Conservation (phyloP, 2,329 filamentous ascomycete species). For the Pochonia chlamydosporia region DNA sequence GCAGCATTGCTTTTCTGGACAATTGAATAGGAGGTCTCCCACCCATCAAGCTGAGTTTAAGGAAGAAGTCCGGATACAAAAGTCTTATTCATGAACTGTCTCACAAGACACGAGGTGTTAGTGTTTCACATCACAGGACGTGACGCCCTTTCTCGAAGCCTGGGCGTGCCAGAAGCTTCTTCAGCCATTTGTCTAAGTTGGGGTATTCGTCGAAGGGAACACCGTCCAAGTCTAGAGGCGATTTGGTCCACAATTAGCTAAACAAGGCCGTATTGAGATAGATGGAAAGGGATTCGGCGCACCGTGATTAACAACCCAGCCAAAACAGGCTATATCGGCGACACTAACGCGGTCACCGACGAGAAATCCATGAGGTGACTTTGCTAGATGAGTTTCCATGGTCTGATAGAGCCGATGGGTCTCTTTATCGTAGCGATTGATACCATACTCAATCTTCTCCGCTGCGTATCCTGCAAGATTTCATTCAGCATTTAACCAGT, state of each 20-base stretch:
- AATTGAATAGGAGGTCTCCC: no score
- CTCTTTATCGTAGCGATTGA: slow-evolving; percentile 73
- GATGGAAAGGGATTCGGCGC: slow-evolving; percentile 9
- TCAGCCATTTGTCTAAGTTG: slow-evolving; percentile 68
- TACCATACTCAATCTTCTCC: slow-evolving; percentile 69
- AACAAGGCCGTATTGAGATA: no score
- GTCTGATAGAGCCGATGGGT: slow-evolving; percentile 71
- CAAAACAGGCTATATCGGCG: slow-evolving; percentile 71
- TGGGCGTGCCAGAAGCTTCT: slow-evolving; percentile 62
- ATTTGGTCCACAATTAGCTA: background rate
- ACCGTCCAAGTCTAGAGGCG: slow-evolving; percentile 25
- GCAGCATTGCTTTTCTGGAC: no score
- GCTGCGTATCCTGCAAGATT: slow-evolving; percentile 41
- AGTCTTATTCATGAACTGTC: no score
- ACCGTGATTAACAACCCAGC: slow-evolving; percentile 34
- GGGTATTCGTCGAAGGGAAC: slow-evolving; percentile 69
- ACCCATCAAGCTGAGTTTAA: no score
- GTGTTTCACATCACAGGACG: slow-evolving; percentile 48
- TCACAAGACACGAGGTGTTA: no score
- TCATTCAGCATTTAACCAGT: background rate
- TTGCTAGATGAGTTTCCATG: slow-evolving; percentile 60
- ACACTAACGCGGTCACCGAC: slow-evolving; percentile 62
- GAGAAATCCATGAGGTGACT: slow-evolving; percentile 38
- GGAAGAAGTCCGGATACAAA: no score
- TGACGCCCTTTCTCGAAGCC: slow-evolving; percentile 73